Percentiles rank a stretch among this genome's conserved stretches.
These are phyloP conservation scores for Ulmus americana DNA, from an alignment of 331 rosid species.

Conservation along the genomic window DNA sequence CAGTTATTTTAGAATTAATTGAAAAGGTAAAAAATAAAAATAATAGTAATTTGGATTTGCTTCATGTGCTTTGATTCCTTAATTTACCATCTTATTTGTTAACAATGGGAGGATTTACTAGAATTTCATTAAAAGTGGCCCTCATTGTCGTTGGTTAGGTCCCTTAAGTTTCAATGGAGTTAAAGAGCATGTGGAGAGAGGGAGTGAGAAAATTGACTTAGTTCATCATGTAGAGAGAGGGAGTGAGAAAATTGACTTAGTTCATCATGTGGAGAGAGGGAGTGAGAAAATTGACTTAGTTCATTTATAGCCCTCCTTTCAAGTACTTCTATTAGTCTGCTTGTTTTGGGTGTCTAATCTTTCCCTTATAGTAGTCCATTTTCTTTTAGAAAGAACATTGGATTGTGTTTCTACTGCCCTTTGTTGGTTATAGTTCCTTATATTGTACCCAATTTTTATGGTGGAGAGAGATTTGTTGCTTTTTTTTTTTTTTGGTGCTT, in stretches of 20 bases:
- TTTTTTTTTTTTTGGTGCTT: background rate
- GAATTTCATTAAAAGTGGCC: background rate
- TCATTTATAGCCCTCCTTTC: too few relatives aligned
- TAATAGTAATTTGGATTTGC: constrained; percentile 3
- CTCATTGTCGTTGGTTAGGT: background rate
- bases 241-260: background rate
- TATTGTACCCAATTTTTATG: background rate
- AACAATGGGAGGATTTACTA: background rate
- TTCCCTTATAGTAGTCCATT: background rate
- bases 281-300: background rate
- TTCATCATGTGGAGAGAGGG: background rate
- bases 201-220: background rate
- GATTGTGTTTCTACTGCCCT: constrained; percentile 1
- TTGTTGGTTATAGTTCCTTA: background rate
- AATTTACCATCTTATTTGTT: background rate
- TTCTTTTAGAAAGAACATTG: background rate
- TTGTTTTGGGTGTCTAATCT: background rate
- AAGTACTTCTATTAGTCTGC: background rate
- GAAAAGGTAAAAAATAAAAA: constrained; percentile 51
- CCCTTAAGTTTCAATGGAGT: background rate
- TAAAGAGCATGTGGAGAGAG: background rate
- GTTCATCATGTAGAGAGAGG: background rate
- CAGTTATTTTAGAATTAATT: constrained; percentile 58
- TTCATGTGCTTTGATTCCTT: background rate
- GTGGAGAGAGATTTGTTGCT: background rate